Conservation (phyloP, 768 basidiomycete species). For the Chiua virens region DNA sequence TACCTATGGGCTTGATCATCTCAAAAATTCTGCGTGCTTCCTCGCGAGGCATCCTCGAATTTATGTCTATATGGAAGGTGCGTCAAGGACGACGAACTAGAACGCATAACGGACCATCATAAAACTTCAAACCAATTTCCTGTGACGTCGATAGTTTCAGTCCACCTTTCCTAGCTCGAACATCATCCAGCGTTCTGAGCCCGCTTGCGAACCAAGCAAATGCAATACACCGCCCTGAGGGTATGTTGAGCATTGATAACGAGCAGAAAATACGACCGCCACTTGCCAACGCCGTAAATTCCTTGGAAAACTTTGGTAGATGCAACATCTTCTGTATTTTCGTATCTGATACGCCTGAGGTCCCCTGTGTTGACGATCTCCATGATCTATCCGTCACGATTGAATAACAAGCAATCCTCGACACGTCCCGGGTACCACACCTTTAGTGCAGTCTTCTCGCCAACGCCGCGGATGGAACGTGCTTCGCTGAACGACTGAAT, state of each 20-base stretch:
- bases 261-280: not conserved
- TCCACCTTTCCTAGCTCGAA: slow-evolving; percentile 57
- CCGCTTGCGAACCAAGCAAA: slow-evolving; percentile 74
- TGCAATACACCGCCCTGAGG: slow-evolving; percentile 61
- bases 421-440: slow-evolving; percentile 33
- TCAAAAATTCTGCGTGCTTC: slow-evolving; percentile 78
- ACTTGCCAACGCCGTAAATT: slow-evolving; percentile 84
- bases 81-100: not conserved
- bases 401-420: not conserved
- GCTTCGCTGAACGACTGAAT: slow-evolving; percentile 64
- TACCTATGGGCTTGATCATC: slow-evolving; percentile 70
- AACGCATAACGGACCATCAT: slow-evolving; percentile 52
- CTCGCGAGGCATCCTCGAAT: slow-evolving; percentile 77
- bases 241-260: not conserved
- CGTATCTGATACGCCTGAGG: slow-evolving; percentile 66
- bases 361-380: slow-evolving; percentile 77
- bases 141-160: slow-evolving; percentile 60
- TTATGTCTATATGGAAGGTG: slow-evolving; percentile 59
- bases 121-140: slow-evolving; percentile 65
- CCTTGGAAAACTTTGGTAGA: slow-evolving; percentile 64
- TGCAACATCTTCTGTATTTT: slow-evolving; percentile 62
- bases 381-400: slow-evolving; percentile 55
- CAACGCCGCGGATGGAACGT: slow-evolving; percentile 57
- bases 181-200: slow-evolving; percentile 75
- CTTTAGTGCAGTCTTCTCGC: slow-evolving; percentile 75